Evolutionary conservation across 768 basidiomycete genomes (phyloP).

Genomic region (Favolaschia claudopus): DNA sequence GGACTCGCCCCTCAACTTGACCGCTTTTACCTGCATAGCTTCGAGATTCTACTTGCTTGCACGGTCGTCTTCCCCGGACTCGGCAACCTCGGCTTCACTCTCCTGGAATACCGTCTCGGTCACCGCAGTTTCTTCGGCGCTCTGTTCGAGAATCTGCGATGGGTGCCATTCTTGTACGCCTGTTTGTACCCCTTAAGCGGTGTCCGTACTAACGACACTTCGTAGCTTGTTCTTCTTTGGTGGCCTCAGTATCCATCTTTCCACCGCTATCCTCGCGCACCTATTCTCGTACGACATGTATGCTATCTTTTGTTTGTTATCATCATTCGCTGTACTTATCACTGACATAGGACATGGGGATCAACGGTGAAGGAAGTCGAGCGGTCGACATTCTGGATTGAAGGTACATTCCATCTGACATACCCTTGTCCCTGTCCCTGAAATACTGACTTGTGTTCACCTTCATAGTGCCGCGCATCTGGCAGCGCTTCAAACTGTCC

Average conservation of each 20-base stretch:
- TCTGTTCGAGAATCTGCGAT: conserved; percentile 64
- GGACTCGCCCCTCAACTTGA: conserved; percentile 75
- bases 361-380: conserved; percentile 83
- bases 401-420: conserved; percentile 44
- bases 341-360: conserved; percentile 55
- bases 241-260: conserved; percentile 76
- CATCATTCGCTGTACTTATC: conserved; percentile 5
- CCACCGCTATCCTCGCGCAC: conserved; percentile 71
- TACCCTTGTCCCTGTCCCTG: neutral
- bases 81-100: conserved; percentile 76
- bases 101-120: conserved; percentile 81
- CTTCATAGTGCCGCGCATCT: conserved; percentile 72
- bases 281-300: conserved; percentile 70
- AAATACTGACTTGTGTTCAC: conserved; percentile 1
- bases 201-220: neutral
- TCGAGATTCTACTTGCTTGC: conserved; percentile 82
- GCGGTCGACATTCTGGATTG: conserved; percentile 88
- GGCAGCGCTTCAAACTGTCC: conserved; percentile 80
- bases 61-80: conserved; percentile 80
- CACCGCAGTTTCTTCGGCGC: conserved; percentile 57
- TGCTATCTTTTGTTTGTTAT: conserved; percentile 21
- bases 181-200: conserved; percentile 6
- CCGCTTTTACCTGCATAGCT: conserved; percentile 79
- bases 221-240: conserved; percentile 78
- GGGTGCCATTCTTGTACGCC: conserved; percentile 78